Evolutionary conservation across 805 yeast genomes (phyloP).

Genomic region (Yarrowia keelungensis): DNA sequence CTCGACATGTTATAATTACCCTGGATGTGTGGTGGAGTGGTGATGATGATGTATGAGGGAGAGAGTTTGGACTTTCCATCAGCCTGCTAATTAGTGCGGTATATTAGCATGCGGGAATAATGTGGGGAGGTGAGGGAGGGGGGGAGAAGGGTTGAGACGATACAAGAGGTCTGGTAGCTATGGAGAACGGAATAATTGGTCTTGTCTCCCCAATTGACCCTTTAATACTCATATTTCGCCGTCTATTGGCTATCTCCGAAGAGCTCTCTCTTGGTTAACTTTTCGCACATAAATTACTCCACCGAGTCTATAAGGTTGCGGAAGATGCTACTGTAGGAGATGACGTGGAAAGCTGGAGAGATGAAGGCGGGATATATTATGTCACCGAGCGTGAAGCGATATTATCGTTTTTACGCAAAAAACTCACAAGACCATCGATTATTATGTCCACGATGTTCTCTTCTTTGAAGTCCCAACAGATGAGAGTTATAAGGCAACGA

Average conservation of each 20-base stretch:
- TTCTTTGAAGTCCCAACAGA: not conserved
- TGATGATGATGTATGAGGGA: conserved; percentile 23
- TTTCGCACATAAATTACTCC: conserved; percentile 14
- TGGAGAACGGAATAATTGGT: no score
- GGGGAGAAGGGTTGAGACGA: not conserved
- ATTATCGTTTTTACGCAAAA: no score
- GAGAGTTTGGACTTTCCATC: conserved; percentile 20
- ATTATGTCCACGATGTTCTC: no score
- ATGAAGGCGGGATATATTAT: no score
- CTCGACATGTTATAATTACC: conserved; percentile 6
- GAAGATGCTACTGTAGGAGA: not conserved
- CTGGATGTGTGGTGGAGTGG: not conserved
- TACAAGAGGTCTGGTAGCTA: no score
- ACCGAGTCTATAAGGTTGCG: conserved; percentile 13
- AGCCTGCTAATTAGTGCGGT: conserved; percentile 17
- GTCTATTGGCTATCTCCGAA: conserved; percentile 22
- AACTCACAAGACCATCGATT: no score
- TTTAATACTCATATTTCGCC: no score
- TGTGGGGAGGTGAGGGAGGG: conserved; percentile 31
- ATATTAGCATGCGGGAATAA: conserved; percentile 34
- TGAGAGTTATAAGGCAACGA: not conserved
- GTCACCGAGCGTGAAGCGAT: no score
- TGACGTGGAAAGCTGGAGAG: no score
- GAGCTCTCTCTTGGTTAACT: not conserved
- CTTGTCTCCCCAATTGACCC: not conserved